Base-by-base conservation (phyloP, 2,329 filamentous ascomycete species). In the Ustulina deusta region DNA sequence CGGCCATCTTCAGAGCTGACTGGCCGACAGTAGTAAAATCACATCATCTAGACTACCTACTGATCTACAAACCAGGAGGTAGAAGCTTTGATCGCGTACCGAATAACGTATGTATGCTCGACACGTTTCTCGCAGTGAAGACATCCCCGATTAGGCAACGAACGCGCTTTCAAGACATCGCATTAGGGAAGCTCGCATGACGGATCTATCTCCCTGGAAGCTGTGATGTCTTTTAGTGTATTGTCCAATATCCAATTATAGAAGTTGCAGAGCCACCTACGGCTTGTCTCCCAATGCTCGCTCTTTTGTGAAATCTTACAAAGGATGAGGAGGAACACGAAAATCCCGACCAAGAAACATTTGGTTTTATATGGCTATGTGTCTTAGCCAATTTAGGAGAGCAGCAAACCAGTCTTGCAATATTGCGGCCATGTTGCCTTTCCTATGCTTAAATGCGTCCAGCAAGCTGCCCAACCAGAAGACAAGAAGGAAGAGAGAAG, bases 371-470 rank as follows among this genome's bases (percentile, higher is more conserved):
- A 32, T 56, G 63, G 38, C 20, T 44, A 51, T 20, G 34, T 68
- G 68, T 68, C 68, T 70, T 27, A 68, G 68, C 61, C 59, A 61
- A 40, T 15, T 22, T 11, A 13, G 29, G 36, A 42, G 34, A 29
- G 17, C 54, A 34, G 56, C 20, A 20, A 64, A 36, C 38, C 36
- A 61, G 68, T 68, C 65, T 68, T 57, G 57, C 29, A 46, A 22
- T 57, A 38, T 66, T 61, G 61, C 34, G 42, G 64, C 56, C 29
- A 46, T 67, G 55, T 57, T 56, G 40, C 25, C 55, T n/a, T 46
- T 55, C 29, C n/a, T 20, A 60, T 51, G 40, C 20, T 44, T 29
- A 32, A 27, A 17, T 34, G 22, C 25, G n/a, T 56, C 36, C 29
- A 13, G 15, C 7, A 42, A 29, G 22, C 17, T 40, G 20, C 22